Conservation (phyloP, 352 stramenopile genomes). For the Globisporangium carolinianum region DNA sequence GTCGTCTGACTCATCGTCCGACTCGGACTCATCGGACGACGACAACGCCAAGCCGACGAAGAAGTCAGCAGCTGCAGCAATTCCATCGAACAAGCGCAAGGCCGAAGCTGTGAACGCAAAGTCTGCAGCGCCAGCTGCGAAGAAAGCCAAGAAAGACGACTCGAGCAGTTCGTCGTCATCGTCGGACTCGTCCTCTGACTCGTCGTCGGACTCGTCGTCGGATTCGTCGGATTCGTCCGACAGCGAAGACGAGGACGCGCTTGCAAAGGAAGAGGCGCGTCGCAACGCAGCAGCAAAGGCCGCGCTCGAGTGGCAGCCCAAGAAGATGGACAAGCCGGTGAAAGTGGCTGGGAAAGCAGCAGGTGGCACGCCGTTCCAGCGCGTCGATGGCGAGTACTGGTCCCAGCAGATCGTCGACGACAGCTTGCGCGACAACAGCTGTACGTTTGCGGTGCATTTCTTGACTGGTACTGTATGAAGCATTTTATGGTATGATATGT, state of each 20-base stretch:
- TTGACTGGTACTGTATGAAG: too few relatives aligned
- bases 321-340: constrained; percentile 69
- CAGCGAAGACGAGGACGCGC: constrained; percentile 40
- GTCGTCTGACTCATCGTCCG: constrained; percentile 22
- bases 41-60: constrained; percentile 23
- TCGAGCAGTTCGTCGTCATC: constrained; percentile 37
- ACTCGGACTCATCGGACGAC: constrained; percentile 29
- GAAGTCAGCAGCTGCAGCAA: constrained; percentile 21
- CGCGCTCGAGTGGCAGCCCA: constrained; percentile 88
- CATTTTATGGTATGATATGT: not conserved
- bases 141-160: constrained; percentile 27
- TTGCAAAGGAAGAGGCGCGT: constrained; percentile 73
- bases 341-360: constrained; percentile 58
- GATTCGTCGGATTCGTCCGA: constrained; percentile 29
- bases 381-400: constrained; percentile 97
- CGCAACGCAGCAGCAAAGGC: constrained; percentile 79
- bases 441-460: constrained; percentile 22
- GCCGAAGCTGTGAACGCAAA: constrained; percentile 15
- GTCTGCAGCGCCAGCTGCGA: constrained; percentile 16
- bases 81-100: constrained; percentile 48
- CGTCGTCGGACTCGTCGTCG: constrained; percentile 24
- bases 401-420: constrained; percentile 87
- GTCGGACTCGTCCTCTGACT: constrained; percentile 48
- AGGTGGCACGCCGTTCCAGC: constrained; percentile 95
- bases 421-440: constrained; percentile 97